phyloP scores from a whole-genome alignment of 495 filamentous ascomycete genomes.

The Penicillium pulvis region DNA sequence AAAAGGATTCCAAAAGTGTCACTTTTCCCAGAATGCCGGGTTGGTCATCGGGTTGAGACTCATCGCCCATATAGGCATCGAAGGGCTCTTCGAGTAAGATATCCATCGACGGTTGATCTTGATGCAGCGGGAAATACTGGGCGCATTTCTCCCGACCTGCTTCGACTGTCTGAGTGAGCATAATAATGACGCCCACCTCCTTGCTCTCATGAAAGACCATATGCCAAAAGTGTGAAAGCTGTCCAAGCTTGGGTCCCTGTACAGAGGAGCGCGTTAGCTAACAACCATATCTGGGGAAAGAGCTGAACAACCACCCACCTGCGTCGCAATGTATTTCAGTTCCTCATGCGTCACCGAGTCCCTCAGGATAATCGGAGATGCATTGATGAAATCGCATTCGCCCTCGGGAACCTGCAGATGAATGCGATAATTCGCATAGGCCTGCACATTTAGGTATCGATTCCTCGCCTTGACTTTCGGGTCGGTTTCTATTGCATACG shows the following conservation, averaged over 20 bases:
- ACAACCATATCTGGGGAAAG: constrained; percentile 17
- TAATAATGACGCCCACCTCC: constrained; percentile 83
- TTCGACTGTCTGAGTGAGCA: constrained; percentile 92
- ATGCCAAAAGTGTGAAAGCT: constrained; percentile 83
- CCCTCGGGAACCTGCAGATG: constrained; percentile 80
- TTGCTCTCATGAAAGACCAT: constrained; percentile 89
- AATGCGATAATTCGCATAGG: constrained; percentile 83
- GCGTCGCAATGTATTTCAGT: constrained; percentile 67
- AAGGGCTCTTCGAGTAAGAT: constrained; percentile 51
- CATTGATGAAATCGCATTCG: constrained; percentile 92
- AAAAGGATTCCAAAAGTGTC: constrained; percentile 47
- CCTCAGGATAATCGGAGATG: constrained; percentile 76
- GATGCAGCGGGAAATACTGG: constrained; percentile 77
- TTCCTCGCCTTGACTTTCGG: constrained; percentile 61
- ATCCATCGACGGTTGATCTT: constrained; percentile 61
- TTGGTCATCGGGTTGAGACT: constrained; percentile 23
- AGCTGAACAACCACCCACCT: constrained; percentile 46
- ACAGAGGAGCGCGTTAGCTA: background rate
- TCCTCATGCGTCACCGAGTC: constrained; percentile 54
- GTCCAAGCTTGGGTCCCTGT: constrained; percentile 76
- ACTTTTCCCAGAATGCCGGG: constrained; percentile 41
- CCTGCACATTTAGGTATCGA: constrained; percentile 83
- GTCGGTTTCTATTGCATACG: constrained; percentile 53
- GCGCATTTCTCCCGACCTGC: constrained; percentile 83
- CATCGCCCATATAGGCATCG: constrained; percentile 33